Base-by-base conservation (phyloP, 257 asterid genomes). In the Scutellaria barbata region DNA sequence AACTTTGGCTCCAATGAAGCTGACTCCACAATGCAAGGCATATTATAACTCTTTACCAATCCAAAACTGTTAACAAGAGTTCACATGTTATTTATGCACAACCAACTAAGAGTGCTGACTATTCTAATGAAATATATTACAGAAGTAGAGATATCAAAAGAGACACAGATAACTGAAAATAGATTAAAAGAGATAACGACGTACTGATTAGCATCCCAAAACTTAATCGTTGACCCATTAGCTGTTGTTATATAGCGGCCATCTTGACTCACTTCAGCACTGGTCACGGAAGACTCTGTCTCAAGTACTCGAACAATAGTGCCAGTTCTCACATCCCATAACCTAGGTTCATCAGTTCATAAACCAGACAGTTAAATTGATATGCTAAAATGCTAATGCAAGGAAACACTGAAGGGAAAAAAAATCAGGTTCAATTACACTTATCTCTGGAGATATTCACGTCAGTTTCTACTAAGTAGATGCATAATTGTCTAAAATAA, bases 161-260 rank as follows among this genome's bases (percentile, higher is more conserved):
- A 73, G 55, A 18, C 20, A 52, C 12, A 6, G 18, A 66, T 33
- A 16, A 33, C 52, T 25, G 35, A 22, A 65, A 8, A 45, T 42
- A 4, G 67, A 74, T 64, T 55, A 5, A 10, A 40, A 66, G 5
- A 17, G 56, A 78, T 5, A 4, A 30, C 35, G 35, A 30, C 90
- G 1, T 85, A 94, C 98, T 92, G 98, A 78, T 95, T 95, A 58
- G 98, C 98, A 68, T 95, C 99, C 98, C 97, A 95, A 77, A 95
- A 95, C 81, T 87, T 95, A 51, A 95, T 87, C 56, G 85, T 85
- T 63, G 88, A 83, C 39, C 99, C 99, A 79, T 92, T 98, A 30
- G 90, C 95, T 47, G 99, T 95, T 46, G 98, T 89, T 76, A 95
- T 92, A 70, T 89, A 95, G 67, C 89, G 95, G 39, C 97, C 95